Evolutionary conservation across 768 basidiomycete species (phyloP), one percentile per base, ranked within the genome.

Genomic region (Rossbeevera mucosa): DNA sequence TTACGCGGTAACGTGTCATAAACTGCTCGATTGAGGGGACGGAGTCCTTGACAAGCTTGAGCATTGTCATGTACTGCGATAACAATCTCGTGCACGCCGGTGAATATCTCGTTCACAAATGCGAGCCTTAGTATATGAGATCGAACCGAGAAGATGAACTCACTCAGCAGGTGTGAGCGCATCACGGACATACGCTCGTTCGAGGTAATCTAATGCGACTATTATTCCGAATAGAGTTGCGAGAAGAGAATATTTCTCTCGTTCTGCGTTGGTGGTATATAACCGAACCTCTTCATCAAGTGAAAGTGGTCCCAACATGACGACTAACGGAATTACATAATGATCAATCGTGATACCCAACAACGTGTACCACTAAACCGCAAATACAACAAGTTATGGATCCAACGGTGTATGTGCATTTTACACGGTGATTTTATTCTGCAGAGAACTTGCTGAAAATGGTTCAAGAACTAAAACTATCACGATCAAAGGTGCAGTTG

Each of bases 1-100:
- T 29, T 50, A 91, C 93, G 62, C 83, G 74, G 73, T 94, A 97
- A 48, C 86, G 81, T 47, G 76, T 75, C 93, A 96, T 95, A 71
- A 97, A 99, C 18, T 85, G 80, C 59, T 97, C 94, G 36, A 97
- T 80, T 25, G 81, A 86, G 0, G 82, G 82, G 8, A 94, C 91
- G 20, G 88, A 87, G 49, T 91, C 83, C n/a, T 85, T 85, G 11
- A 98, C 87, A n/a, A 97, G 79, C 72, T 93, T 96, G 55, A 94
- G 74, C 84, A 96, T 91, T 0, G 92, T 94, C 80, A 96, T 96
- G 76, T 96, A 98, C 71, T 96, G 94, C 7, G 92, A 91, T 13
- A 98, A 72, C n/a, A 99, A 74, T 36, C 89, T 81, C 13, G 91
- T 94, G 68, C 95, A 99, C 55, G 93, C 94, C 51, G 93, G 94